Evolutionary conservation across 73 alveolate species (phyloP).

Genomic region (Halteria grandinella): DNA sequence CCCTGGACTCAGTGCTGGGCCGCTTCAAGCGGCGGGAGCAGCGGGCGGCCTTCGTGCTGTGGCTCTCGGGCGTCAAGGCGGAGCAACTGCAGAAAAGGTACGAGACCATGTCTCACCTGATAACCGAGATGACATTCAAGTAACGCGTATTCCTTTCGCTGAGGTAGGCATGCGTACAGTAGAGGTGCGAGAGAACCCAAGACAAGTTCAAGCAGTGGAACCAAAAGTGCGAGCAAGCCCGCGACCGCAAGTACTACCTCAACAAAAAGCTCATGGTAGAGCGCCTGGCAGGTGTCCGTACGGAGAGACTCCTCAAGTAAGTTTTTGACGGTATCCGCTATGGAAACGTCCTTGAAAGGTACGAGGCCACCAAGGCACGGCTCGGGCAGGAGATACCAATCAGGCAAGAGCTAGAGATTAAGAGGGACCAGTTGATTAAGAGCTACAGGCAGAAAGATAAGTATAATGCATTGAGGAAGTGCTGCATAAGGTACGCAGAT

Average conservation of each 20-base stretch:
- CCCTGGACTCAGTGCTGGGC: constrained; percentile 6
- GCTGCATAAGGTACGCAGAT: constrained; percentile 38
- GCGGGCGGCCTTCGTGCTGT: constrained; percentile 41
- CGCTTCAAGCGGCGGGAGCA: constrained; percentile 17
- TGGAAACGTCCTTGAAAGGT: constrained; percentile 31
- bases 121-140: constrained; percentile 38
- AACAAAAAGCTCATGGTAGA: constrained; percentile 41
- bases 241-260: constrained; percentile 46
- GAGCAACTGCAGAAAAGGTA: constrained; percentile 42
- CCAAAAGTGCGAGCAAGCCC: constrained; percentile 55
- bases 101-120: constrained; percentile 20
- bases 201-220: constrained; percentile 63
- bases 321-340: constrained; percentile 59
- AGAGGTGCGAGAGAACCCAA: constrained; percentile 13
- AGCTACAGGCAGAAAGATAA: constrained; percentile 27
- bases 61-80: constrained; percentile 44
- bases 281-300: constrained; percentile 9
- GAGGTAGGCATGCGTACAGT: constrained; percentile 43
- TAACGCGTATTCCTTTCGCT: constrained; percentile 60
- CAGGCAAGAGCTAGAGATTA: constrained; percentile 50
- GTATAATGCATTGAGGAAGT: constrained; percentile 27
- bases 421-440: constrained; percentile 18
- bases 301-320: constrained; percentile 50
- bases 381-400: constrained; percentile 45
- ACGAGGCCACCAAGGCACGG: constrained; percentile 26